A percentile compares a stretch with the other conserved stretches of the same genome.
Conservation (phyloP, 2,329 filamentous ascomycete genomes). For the Aschersonia sp. region DNA sequence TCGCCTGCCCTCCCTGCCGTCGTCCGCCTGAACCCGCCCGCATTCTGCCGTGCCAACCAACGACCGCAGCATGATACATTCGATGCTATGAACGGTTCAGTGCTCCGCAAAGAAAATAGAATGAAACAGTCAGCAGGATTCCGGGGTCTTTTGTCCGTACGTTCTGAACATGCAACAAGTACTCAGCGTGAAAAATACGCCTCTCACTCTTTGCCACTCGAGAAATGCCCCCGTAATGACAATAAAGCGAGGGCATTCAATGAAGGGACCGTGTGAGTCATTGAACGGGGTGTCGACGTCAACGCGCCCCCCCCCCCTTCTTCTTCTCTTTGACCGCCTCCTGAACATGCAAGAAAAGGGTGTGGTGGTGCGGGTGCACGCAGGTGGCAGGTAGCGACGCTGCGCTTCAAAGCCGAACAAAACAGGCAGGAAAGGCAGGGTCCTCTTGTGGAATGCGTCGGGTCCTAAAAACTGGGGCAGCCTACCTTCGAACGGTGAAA, state of each 20-base stretch:
- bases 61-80: no score
- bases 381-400: not conserved
- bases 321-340: not conserved
- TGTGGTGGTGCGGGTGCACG: not conserved
- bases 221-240: no score
- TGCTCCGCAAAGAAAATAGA: no score
- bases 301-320: not conserved
- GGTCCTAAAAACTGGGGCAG: not conserved
- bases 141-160: not conserved
- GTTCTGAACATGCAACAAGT: not conserved
- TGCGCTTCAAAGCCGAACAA: not conserved
- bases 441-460: slow-evolving; percentile 4
- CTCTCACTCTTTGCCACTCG: no score
- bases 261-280: not conserved
- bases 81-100: no score
- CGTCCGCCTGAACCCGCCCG: not conserved
- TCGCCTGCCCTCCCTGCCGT: not conserved
- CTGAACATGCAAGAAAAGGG: not conserved
- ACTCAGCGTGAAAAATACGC: not conserved
- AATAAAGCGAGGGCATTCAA: no score
- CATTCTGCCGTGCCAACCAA: not conserved
- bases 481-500: not conserved
- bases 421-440: slow-evolving; percentile 2
- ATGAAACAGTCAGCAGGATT: no score
- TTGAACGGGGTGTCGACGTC: not conserved